Conservation (phyloP, 2,329 filamentous ascomycete genomes). For the Zymoseptoria brevis region DNA sequence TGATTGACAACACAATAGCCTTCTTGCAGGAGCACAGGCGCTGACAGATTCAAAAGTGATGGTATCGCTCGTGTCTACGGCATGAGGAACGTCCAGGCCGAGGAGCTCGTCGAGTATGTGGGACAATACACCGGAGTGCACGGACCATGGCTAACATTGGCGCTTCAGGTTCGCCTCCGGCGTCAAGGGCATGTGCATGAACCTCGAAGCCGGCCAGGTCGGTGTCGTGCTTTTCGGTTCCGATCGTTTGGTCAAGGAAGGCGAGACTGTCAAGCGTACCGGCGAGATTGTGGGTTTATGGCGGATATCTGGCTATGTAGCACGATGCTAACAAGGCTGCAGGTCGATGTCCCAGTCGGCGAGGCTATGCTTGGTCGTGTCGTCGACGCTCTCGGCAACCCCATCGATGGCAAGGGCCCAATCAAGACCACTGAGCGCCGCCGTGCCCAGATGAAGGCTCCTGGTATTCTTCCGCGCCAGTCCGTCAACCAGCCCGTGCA, state of each 20-base stretch:
- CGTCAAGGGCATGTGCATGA: conserved; percentile 99
- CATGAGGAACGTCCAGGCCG: conserved; percentile 99
- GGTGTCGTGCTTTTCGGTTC: conserved; percentile 99
- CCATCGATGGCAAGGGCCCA: conserved; percentile 98
- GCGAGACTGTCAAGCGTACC: conserved; percentile 99
- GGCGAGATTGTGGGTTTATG: conserved; percentile 83
- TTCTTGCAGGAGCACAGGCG: background rate
- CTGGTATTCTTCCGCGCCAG: conserved; percentile 90
- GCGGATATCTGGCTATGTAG: background rate
- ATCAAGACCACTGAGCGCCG: conserved; percentile 84
- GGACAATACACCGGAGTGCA: background rate
- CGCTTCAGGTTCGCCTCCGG: conserved; percentile 86
- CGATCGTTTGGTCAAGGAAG: conserved; percentile 99
- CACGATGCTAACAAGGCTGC: conserved; percentile 10
- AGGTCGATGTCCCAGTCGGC: conserved; percentile 97
- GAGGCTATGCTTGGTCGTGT: conserved; percentile 92
- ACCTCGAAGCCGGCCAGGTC: conserved; percentile 99
- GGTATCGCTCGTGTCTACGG: conserved; percentile 99
- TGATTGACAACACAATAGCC: conserved; percentile 37
- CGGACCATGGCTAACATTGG: conserved; percentile 10
- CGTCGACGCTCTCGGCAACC: conserved; percentile 96
- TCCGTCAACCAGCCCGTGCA: conserved; percentile 99
- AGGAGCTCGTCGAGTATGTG: conserved; percentile 98
- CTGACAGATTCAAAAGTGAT: conserved; percentile 58
- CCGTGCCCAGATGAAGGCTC: conserved; percentile 98